Conservation (phyloP, 805 yeast species). For the Nakazawaea pomicola region DNA sequence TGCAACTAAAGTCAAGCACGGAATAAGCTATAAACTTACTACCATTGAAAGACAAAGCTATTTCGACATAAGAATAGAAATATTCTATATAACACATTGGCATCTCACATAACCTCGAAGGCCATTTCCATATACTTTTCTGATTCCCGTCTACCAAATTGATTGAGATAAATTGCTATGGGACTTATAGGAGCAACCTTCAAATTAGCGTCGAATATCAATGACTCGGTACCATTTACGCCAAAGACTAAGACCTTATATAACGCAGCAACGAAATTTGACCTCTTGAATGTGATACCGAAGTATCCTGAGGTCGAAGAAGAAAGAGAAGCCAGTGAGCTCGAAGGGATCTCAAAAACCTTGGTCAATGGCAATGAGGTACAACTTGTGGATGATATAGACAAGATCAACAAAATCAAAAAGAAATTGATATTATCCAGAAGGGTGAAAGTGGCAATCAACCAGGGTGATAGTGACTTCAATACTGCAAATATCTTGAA, state of each 20-base stretch:
- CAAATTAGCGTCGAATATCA: constrained; percentile 3
- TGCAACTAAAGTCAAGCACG: too few species aligned
- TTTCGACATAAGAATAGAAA: too few species aligned
- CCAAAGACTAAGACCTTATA: constrained; percentile 1
- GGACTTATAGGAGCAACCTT: constrained; percentile 6
- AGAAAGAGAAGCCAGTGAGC: background rate
- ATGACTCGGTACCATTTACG: constrained; percentile 10
- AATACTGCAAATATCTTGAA: constrained; percentile 5
- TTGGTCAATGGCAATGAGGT: background rate
- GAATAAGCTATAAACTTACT: too few species aligned
- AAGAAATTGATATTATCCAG: constrained; percentile 7
- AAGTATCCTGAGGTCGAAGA: background rate
- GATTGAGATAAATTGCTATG: constrained; percentile 1
- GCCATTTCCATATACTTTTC: too few species aligned
- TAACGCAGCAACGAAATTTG: background rate
- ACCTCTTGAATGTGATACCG: constrained; percentile 4
- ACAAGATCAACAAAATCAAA: constrained; percentile 3
- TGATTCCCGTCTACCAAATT: background rate
- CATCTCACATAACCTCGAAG: too few species aligned
- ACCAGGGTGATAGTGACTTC: constrained; percentile 5
- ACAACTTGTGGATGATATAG: background rate
- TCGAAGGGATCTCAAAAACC: background rate
- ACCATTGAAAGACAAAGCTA: too few species aligned
- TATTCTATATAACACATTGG: too few species aligned
- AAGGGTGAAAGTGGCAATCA: constrained; percentile 3